Percentiles rank a stretch among this genome's conserved stretches.
Evolutionary conservation across 164 flowering plant species (phyloP).

Genomic region (Berberis thunbergii): DNA sequence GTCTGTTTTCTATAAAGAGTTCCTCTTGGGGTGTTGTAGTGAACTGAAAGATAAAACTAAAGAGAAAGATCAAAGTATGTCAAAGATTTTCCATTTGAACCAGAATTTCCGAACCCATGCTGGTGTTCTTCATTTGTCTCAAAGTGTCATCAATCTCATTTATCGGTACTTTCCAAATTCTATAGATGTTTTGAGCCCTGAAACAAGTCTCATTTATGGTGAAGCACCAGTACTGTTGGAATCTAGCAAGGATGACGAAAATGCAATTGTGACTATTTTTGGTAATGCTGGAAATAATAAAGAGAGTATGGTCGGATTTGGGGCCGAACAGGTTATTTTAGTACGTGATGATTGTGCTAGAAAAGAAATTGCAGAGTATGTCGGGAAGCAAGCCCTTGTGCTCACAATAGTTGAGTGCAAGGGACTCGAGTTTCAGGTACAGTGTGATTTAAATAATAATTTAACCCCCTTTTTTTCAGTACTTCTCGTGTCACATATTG

Average conservation of each 20-base stretch:
- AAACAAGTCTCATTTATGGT: slow-evolving; percentile 61
- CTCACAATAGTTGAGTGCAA: slow-evolving; percentile 76
- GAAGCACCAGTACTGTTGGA: slow-evolving; percentile 64
- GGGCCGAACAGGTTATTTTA: slow-evolving; percentile 82
- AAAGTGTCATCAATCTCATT: slow-evolving; percentile 55
- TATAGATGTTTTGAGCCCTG: slow-evolving; percentile 49
- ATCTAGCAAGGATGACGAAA: slow-evolving; percentile 37
- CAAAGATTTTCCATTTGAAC: slow-evolving; percentile 40
- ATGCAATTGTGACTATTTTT: slow-evolving; percentile 53
- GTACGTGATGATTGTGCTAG: slow-evolving; percentile 59
- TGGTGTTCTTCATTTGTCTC: slow-evolving; percentile 60
- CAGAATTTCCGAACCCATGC: slow-evolving; percentile 77
- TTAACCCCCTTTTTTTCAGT: not conserved
- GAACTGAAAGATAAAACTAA: slow-evolving; percentile 11
- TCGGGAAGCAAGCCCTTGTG: slow-evolving; percentile 74
- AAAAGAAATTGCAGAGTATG: slow-evolving; percentile 27
- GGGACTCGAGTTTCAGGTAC: slow-evolving; percentile 80
- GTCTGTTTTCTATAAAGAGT: slow-evolving; percentile 50
- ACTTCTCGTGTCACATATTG: not conserved
- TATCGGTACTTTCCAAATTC: slow-evolving; percentile 50
- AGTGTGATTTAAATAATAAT: not conserved
- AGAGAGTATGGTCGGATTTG: slow-evolving; percentile 41
- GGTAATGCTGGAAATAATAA: slow-evolving; percentile 30
- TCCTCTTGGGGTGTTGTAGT: slow-evolving; percentile 23
- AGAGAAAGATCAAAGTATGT: slow-evolving; percentile 32